Evolutionary conservation across 2,329 filamentous ascomycete species (phyloP), one percentile per base, ranked within the genome.

Genomic region (Fusarium goolgardi): DNA sequence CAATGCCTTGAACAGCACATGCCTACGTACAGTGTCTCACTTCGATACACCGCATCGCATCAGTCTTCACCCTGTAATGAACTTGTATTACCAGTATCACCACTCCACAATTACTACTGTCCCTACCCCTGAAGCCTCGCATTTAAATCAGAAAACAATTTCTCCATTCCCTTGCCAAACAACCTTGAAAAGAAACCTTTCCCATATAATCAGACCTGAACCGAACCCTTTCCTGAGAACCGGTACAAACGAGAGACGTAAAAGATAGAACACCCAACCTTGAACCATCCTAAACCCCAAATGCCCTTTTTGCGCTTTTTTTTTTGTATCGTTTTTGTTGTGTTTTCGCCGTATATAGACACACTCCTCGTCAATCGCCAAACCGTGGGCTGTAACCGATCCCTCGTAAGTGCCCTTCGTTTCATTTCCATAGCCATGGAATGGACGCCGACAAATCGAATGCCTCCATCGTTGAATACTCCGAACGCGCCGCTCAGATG

Each of bases 371-470:
- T n/a, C n/a, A n/a, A n/a, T n/a, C 41, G 49, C 63, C 44, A 29
- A 60, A 63, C 58, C 47, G 45, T 64, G 55, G 49, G 44, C 54
- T 64, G 43, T 45, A 58, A 62, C 54, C 56, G 63, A 56, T 54
- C 49, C 53, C 45, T 41, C 59, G 43, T 55, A 63, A 44, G 31
- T 54, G 52, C 59, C 54, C 57, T 63, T 63, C 49, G 61, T 47
- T 57, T 50, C 52, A 39, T 50, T 55, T 47, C 51, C 52, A 65
- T 59, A 52, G n/a, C 67, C 69, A 61, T 59, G 57, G 51, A 57
- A 59, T 55, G 55, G 49, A 57, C 58, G 57, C 63, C 68, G 67
- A 58, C 67, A 58, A 65, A 73, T 60, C 55, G 71, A 71, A 72
- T 66, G 67, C 62, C 61, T 62, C 53, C 54, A 55, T 67, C 44